Evolutionary conservation across 78 protist genomes (phyloP).

Genomic region (Cavenderia fasciculata): DNA sequence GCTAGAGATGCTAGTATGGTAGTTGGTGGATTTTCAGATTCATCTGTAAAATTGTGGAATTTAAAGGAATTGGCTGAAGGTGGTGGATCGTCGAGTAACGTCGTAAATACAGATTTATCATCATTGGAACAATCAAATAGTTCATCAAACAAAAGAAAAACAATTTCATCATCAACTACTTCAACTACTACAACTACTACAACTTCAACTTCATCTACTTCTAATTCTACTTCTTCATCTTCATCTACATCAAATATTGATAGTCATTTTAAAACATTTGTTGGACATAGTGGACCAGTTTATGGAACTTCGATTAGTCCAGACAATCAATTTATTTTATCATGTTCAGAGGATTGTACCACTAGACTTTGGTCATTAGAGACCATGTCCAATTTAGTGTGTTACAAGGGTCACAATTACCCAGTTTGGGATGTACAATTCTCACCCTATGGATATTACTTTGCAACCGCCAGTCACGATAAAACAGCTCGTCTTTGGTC

Average conservation of each 20-base stretch:
- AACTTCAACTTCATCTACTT: not conserved
- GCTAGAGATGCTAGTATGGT: slow-evolving; percentile 43
- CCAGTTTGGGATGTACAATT: slow-evolving; percentile 95
- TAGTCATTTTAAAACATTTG: slow-evolving; percentile 36
- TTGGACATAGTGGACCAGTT: slow-evolving; percentile 91
- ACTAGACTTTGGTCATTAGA: slow-evolving; percentile 91
- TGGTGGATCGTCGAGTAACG: not conserved
- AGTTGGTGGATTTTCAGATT: slow-evolving; percentile 84
- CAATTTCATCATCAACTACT: not conserved
- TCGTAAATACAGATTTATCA: not conserved
- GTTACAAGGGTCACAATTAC: slow-evolving; percentile 91
- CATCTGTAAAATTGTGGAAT: slow-evolving; percentile 83
- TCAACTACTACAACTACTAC: slow-evolving; percentile 1
- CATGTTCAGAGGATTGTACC: slow-evolving; percentile 84
- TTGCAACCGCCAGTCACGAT: slow-evolving; percentile 93
- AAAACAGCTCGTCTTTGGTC: slow-evolving; percentile 96
- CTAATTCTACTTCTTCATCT: not conserved
- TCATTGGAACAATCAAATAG: not conserved
- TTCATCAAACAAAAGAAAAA: not conserved
- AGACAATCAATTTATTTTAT: slow-evolving; percentile 77
- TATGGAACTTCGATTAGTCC: slow-evolving; percentile 77
- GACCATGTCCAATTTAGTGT: slow-evolving; percentile 84
- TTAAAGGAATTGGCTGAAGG: slow-evolving; percentile 49
- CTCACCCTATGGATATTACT: slow-evolving; percentile 89
- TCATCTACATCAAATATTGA: not conserved